Evolutionary conservation across 2,329 filamentous ascomycete species (phyloP).

Genomic region (Clarireedia sp.): DNA sequence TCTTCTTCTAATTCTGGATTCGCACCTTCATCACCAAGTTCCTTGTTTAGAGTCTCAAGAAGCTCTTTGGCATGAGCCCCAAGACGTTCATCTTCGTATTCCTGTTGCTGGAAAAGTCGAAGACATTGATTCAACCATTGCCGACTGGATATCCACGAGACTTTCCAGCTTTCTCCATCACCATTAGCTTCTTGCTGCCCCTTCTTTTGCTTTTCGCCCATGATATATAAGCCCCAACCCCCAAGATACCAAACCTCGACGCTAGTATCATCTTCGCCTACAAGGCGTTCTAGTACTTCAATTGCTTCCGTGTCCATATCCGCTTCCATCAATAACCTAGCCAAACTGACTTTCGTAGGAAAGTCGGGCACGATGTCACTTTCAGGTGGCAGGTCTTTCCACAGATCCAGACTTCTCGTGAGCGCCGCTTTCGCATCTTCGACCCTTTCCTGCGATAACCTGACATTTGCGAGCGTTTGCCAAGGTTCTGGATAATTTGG

Average conservation of each 20-base stretch:
- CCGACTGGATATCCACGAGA: conserved; percentile 64
- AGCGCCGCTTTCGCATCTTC: conserved; percentile 78
- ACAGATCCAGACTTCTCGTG: conserved; percentile 69
- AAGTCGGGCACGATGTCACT: conserved; percentile 76
- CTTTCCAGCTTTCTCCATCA: conserved; percentile 36
- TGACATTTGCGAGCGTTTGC: conserved; percentile 88
- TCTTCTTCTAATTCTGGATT: conserved; percentile 47
- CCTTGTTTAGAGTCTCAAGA: conserved; percentile 52
- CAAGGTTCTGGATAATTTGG: conserved; percentile 80
- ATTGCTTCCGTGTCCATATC: conserved; percentile 79
- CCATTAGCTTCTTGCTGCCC: conserved; percentile 30
- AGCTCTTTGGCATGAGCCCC: conserved; percentile 70
- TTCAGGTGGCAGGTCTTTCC: conserved; percentile 69
- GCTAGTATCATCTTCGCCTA: conserved; percentile 84
- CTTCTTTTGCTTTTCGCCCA: conserved; percentile 59
- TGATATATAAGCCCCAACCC: conserved; percentile 82
- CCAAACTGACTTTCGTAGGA: conserved; percentile 72
- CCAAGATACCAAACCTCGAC: conserved; percentile 97
- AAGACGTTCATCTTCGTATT: conserved; percentile 79
- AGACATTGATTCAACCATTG: conserved; percentile 78
- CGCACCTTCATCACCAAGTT: conserved; percentile 54
- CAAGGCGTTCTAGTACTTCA: conserved; percentile 73
- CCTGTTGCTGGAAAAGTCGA: conserved; percentile 66
- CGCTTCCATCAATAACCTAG: conserved; percentile 82
- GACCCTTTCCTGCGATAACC: conserved; percentile 75